Evolutionary conservation across 2,329 filamentous ascomycete genomes (phyloP), one percentile per base, ranked within the genome.

Genomic region (Plectosphaerella cucumerina): DNA sequence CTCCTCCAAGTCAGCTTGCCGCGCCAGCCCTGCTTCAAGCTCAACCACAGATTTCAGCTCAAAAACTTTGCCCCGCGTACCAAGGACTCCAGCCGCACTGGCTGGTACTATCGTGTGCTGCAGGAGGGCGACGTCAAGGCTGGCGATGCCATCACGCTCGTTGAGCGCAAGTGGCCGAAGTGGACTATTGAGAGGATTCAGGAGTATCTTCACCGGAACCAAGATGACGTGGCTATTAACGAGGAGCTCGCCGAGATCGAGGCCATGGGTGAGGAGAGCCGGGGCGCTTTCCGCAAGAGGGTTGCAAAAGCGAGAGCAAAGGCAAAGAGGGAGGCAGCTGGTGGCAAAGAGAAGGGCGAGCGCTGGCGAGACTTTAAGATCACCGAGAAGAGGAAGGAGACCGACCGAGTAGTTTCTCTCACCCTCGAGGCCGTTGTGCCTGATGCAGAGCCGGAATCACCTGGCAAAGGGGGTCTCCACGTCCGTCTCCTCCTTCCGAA

Each of bases 101-200:
- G 84, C 0, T 87, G 83, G 84, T 80, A 86, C 60, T 86, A 86
- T 56, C 76, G 83, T 3, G 78, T 87, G 1, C 60, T 86, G 15
- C 67, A 69, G 3, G 73, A 78, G 31, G 84, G 85, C 0, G 67
- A 60, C 1, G 74, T 87, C 41, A 63, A 70, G 17, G 72, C 73
- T 0, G 84, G 84, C 8, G 82, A 86, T 58, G 68, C 73, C 58
- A 77, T 87, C 54, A 65, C 63, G 5, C 67, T 87, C 1, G 66
- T 84, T 0, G 75, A 81, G 62, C 71, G 84, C 12, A 71, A 63
- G 18, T 70, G 80, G 66, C 81, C 82, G 0, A 58, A 70, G 39
- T 87, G 84, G 85, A 84, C 82, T 0, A 74, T 87, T 33, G 80
- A 82, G 61, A 70, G 77, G 11, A 68, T 87, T 0, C 83, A 86